Evolutionary conservation across 208 protist species (phyloP).

Genomic region (Phytomonas sp.): DNA sequence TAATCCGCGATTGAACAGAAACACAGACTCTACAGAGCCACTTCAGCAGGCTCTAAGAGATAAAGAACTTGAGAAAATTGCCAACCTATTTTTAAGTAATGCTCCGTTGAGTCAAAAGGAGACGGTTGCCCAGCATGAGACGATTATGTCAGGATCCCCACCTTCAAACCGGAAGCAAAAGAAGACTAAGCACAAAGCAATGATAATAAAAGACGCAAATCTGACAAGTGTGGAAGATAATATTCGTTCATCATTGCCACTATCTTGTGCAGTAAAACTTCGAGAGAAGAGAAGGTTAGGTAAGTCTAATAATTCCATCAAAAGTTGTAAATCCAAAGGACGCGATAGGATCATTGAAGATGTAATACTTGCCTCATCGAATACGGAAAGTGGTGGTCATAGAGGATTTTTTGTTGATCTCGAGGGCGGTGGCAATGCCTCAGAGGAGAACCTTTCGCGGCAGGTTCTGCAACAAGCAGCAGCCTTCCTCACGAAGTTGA

Average conservation of each 20-base stretch:
- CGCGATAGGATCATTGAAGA: background rate
- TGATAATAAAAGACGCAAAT: background rate
- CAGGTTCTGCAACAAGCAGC: conserved; percentile 41
- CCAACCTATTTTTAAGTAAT: conserved; percentile 1
- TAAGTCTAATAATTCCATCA: background rate
- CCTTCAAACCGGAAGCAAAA: background rate
- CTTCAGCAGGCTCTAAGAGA: background rate
- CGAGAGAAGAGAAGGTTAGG: background rate
- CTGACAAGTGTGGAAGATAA: background rate
- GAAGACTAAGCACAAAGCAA: background rate
- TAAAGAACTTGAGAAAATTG: background rate
- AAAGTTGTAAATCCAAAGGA: background rate
- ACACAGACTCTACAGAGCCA: background rate
- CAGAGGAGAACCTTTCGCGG: conserved; percentile 39
- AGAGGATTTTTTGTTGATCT: conserved; percentile 14
- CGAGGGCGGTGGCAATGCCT: conserved; percentile 28
- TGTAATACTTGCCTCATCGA: background rate
- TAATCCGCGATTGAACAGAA: background rate
- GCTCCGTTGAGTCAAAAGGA: background rate
- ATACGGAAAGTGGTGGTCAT: background rate
- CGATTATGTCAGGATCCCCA: background rate
- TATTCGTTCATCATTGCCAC: background rate
- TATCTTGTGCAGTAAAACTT: background rate
- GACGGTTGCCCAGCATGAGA: background rate
- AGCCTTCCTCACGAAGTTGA: conserved; percentile 40